These are phyloP conservation scores for Sclerotiophoma versabilis DNA, from an alignment of 2,329 filamentous ascomycete genomes.

Conservation along the genomic window DNA sequence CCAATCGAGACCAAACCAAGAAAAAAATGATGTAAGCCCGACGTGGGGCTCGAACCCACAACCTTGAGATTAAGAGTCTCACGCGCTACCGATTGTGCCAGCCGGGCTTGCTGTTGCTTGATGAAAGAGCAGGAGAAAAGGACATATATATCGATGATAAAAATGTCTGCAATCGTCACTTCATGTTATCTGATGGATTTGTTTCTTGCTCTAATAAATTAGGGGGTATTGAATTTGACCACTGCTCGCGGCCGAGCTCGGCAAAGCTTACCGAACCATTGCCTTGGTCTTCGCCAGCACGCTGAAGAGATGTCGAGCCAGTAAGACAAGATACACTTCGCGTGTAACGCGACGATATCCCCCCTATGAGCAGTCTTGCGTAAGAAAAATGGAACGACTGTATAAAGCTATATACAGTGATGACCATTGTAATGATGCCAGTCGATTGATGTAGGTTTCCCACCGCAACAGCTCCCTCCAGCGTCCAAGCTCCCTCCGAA, in stretches of 20 bases:
- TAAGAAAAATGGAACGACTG: too few species aligned
- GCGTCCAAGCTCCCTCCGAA: constrained; percentile 17
- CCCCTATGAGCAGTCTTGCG: too few species aligned
- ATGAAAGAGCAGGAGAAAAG: background rate
- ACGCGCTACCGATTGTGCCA: too few species aligned
- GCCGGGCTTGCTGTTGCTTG: constrained; percentile 4
- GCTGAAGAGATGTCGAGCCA: background rate
- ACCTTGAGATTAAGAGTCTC: too few species aligned
- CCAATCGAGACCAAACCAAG: background rate
- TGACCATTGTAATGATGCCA: too few species aligned
- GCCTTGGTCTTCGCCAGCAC: background rate
- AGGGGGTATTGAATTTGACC: background rate
- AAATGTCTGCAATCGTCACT: too few species aligned
- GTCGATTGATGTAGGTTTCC: too few species aligned
- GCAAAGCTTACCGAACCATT: background rate
- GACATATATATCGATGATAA: background rate
- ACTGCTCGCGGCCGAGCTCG: background rate
- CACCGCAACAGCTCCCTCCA: too few species aligned
- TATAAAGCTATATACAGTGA: too few species aligned
- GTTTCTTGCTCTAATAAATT: too few species aligned
- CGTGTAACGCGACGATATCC: too few species aligned
- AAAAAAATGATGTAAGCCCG: constrained; percentile 5
- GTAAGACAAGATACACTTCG: background rate
- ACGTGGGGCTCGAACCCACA: too few species aligned
- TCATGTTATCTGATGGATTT: background rate